phyloP scores from a whole-genome alignment of 1,284 basidiomycete genomes.

The Ceratorhiza oryzae-sativae region DNA sequence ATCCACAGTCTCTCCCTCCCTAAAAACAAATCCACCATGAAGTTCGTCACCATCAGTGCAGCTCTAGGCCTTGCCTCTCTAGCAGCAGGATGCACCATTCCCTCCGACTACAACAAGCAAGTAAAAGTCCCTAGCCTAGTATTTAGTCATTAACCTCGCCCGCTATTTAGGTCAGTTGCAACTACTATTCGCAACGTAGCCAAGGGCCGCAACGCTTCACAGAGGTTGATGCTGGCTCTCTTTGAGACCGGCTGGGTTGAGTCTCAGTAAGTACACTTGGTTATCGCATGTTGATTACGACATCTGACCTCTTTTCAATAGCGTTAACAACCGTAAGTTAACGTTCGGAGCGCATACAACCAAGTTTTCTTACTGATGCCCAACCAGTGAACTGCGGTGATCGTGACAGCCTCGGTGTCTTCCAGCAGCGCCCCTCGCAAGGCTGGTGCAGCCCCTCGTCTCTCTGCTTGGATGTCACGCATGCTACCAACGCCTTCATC shows the following conservation, averaged over 20 bases:
- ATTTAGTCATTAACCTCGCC: background rate
- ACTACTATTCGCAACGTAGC: slow-evolving; percentile 16
- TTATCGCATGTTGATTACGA: background rate
- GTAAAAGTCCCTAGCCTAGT: background rate
- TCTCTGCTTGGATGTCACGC: slow-evolving; percentile 29
- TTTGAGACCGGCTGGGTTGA: slow-evolving; percentile 33
- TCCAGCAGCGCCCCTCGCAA: slow-evolving; percentile 36
- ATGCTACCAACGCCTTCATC: slow-evolving; percentile 39
- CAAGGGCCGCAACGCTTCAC: slow-evolving; percentile 23
- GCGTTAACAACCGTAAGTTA: slow-evolving; percentile 31
- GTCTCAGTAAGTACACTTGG: slow-evolving; percentile 2
- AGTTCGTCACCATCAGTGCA: slow-evolving; percentile 15
- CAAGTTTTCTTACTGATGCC: background rate
- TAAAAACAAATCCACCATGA: background rate
- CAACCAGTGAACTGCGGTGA: slow-evolving; percentile 32
- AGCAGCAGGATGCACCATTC: slow-evolving; percentile 15
- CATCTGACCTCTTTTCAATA: background rate
- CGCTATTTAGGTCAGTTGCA: slow-evolving; percentile 5
- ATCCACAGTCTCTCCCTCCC: background rate
- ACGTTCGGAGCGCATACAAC: background rate
- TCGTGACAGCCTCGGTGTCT: slow-evolving; percentile 36
- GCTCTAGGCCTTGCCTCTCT: slow-evolving; percentile 5
- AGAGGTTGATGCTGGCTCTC: slow-evolving; percentile 22
- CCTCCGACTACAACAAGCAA: slow-evolving; percentile 12
- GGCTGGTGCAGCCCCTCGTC: slow-evolving; percentile 31